These are phyloP conservation scores for Elsinoe arachidis DNA, from an alignment of 2,329 filamentous ascomycete genomes.

Conservation along the genomic window DNA sequence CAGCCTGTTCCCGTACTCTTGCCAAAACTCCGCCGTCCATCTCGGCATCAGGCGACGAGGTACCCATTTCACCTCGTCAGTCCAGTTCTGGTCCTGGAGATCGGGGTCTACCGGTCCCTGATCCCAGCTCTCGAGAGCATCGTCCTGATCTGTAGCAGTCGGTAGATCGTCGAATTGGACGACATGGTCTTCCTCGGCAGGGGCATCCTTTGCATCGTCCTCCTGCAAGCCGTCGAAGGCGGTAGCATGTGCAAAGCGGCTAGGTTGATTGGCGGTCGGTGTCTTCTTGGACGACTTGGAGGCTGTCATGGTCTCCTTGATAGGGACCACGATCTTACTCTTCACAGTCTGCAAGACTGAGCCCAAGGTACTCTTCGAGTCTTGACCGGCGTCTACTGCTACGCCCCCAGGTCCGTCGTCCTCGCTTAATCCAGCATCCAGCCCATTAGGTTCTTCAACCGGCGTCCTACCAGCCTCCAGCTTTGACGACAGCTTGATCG, in stretches of 20 bases:
- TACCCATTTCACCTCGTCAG: background rate
- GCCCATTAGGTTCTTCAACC: slow-evolving; percentile 16
- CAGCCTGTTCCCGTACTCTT: slow-evolving; percentile 49
- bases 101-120: slow-evolving; percentile 1
- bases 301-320: background rate
- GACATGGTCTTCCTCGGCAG: slow-evolving; percentile 10
- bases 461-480: slow-evolving; percentile 34
- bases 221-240: slow-evolving; percentile 25
- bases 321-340: slow-evolving; percentile 9
- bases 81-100: background rate
- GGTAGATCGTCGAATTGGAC: slow-evolving; percentile 15
- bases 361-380: background rate
- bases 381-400: slow-evolving; percentile 12
- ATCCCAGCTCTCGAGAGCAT: background rate
- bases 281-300: background rate
- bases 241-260: slow-evolving; percentile 25
- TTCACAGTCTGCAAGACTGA: slow-evolving; percentile 13
- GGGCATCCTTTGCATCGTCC: slow-evolving; percentile 16
- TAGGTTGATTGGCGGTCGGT: background rate
- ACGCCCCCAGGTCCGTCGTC: slow-evolving; percentile 18
- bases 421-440: slow-evolving; percentile 11
- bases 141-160: slow-evolving; percentile 4
- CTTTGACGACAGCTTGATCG: slow-evolving; percentile 47
- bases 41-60: slow-evolving; percentile 36
- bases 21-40: slow-evolving; percentile 48